Evolutionary conservation across 345 rosid species (phyloP).

Genomic region (Aegle marmelos): DNA sequence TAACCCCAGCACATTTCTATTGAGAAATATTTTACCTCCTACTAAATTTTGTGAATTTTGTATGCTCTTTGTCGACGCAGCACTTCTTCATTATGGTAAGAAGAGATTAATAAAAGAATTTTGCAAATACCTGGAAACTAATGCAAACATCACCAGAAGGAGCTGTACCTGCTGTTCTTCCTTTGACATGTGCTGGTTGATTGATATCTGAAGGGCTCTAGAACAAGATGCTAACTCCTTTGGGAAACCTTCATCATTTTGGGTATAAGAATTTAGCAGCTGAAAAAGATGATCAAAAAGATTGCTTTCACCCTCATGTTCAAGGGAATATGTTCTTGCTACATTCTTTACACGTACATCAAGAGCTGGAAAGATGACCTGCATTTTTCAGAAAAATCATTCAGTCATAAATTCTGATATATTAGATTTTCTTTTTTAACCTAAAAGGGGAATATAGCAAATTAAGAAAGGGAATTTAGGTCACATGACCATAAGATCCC

Average conservation of each 20-base stretch:
- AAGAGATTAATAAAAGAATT: not conserved
- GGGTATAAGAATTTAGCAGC: slow-evolving; percentile 41
- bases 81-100: not conserved
- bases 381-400: slow-evolving; percentile 21
- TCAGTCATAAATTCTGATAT: not conserved
- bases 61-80: not conserved
- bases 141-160: not conserved
- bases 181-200: slow-evolving; percentile 69
- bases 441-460: not conserved
- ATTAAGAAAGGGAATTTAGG: slow-evolving; percentile 7
- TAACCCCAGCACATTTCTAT: not conserved
- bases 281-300: slow-evolving; percentile 59
- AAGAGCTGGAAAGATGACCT: slow-evolving; percentile 70
- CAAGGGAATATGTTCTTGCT: slow-evolving; percentile 54
- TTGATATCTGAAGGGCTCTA: slow-evolving; percentile 58
- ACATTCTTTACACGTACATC: slow-evolving; percentile 68
- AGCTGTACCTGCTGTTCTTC: slow-evolving; percentile 64
- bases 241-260: slow-evolving; percentile 50
- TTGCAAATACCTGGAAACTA: not conserved
- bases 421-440: no score
- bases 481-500: not conserved
- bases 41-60: not conserved
- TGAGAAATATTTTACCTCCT: not conserved
- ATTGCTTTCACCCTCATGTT: slow-evolving; percentile 58
- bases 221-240: slow-evolving; percentile 63